Conservation (phyloP, 495 filamentous ascomycete species). For the Saxophila tyrrhenica region DNA sequence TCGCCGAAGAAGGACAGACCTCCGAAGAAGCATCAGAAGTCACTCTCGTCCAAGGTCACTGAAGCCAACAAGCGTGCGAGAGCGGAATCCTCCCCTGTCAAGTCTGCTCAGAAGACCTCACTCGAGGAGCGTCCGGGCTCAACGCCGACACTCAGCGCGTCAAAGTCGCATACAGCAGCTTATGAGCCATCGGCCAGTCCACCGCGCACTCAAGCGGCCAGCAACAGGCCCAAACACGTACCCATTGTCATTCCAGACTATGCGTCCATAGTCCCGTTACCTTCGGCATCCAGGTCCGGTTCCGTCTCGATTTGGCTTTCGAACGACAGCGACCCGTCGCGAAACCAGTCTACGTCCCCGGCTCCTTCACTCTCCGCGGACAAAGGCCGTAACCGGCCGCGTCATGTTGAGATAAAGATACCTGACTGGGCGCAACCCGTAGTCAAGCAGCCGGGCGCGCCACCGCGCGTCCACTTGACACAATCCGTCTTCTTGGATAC, state of each 20-base stretch:
- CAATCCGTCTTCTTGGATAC: constrained; percentile 15
- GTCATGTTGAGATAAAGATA: constrained; percentile 33
- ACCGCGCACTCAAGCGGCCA: constrained; percentile 7
- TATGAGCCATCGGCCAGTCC: constrained; percentile 14
- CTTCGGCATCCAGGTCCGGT: constrained; percentile 13
- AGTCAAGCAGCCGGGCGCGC: constrained; percentile 18
- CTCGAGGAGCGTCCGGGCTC: not conserved
- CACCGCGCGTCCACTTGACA: constrained; percentile 11
- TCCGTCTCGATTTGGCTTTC: constrained; percentile 21
- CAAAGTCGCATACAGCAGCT: not conserved
- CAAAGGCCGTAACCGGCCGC: constrained; percentile 4
- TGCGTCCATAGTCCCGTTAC: constrained; percentile 22
- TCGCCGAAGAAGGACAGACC: constrained; percentile 7
- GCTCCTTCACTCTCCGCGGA: not conserved
- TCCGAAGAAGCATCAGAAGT: constrained; percentile 15
- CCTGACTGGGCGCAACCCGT: constrained; percentile 29
- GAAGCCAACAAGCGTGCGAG: constrained; percentile 12
- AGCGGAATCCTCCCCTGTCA: constrained; percentile 1
- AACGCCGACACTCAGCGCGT: not conserved
- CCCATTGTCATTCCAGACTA: constrained; percentile 32
- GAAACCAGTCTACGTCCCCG: not conserved
- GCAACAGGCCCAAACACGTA: constrained; percentile 29
- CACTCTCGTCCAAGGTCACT: constrained; percentile 10
- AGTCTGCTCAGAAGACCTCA: not conserved
- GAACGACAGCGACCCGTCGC: constrained; percentile 20